phyloP scores from a whole-genome alignment of 2,329 filamentous ascomycete species.

The Arthroderma sp. region DNA sequence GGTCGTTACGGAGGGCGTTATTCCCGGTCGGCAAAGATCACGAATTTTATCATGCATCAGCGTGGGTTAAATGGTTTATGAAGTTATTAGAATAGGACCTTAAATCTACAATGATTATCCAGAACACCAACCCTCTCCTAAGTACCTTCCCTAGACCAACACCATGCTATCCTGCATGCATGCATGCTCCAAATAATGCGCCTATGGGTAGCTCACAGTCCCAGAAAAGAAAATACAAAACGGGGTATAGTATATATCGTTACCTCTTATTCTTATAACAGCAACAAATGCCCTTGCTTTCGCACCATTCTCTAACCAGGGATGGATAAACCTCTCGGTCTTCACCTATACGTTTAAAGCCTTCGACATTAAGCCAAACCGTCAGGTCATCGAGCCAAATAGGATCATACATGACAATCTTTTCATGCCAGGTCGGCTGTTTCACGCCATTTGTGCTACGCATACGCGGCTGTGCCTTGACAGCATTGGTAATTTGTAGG shows the following conservation, averaged over 20 bases:
- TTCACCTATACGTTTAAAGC: slow-evolving; percentile 50
- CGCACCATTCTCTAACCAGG: slow-evolving; percentile 81
- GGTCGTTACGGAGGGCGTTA: neutral
- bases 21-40: neutral
- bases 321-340: slow-evolving; percentile 51
- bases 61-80: neutral
- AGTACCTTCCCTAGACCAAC: neutral
- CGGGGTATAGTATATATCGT: neutral
- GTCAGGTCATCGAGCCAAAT: slow-evolving; percentile 79
- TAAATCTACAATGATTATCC: neutral
- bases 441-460: slow-evolving; percentile 27
- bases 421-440: slow-evolving; percentile 67
- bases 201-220: neutral
- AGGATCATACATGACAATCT: slow-evolving; percentile 86
- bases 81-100: neutral
- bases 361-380: slow-evolving; percentile 65
- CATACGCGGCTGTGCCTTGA: slow-evolving; percentile 33
- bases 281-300: slow-evolving; percentile 75
- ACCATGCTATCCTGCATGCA: neutral
- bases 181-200: neutral
- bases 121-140: neutral
- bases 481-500: slow-evolving; percentile 36
- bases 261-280: slow-evolving; percentile 26
- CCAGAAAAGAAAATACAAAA: neutral
- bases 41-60: neutral